phyloP scores from a whole-genome alignment of 768 basidiomycete genomes.

The Agrocybe pediades region DNA sequence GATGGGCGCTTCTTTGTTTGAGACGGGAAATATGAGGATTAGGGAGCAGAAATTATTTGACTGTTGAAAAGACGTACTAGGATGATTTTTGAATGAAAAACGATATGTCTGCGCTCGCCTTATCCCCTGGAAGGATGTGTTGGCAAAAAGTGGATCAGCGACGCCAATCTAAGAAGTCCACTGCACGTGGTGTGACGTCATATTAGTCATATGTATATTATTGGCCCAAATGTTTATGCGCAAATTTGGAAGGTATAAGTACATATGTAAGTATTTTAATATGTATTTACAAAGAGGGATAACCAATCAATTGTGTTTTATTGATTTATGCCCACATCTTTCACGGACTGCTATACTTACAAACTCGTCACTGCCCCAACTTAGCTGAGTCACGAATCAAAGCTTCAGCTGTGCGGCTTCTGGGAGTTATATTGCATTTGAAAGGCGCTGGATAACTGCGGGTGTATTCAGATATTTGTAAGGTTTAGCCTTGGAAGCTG shows the following conservation, averaged over 20 bases:
- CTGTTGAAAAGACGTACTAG: neutral
- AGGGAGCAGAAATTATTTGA: neutral
- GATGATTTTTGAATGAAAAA: neutral
- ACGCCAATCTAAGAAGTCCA: neutral
- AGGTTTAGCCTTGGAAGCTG: neutral
- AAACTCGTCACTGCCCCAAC: too few species aligned
- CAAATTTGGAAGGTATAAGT: too few species aligned
- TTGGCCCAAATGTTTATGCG: too few species aligned
- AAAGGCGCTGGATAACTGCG: conserved; percentile 8
- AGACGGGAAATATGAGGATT: neutral
- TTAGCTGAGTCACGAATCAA: neutral
- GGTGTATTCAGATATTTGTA: too few species aligned
- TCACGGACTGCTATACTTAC: too few species aligned
- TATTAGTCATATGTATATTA: too few species aligned
- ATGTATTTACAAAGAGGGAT: too few species aligned
- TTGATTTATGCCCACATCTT: too few species aligned
- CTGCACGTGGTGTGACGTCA: conserved; percentile 15
- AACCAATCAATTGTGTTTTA: too few species aligned
- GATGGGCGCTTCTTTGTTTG: neutral
- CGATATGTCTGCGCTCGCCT: neutral
- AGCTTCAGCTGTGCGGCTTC: neutral
- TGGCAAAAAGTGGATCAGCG: neutral
- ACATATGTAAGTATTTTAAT: too few species aligned
- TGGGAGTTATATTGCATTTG: conserved; percentile 1
- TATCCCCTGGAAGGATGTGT: neutral